A percentile compares a stretch with the other conserved stretches of the same genome.
phyloP scores from a whole-genome alignment of 257 asterid species.

The Penstemon barbatus region DNA sequence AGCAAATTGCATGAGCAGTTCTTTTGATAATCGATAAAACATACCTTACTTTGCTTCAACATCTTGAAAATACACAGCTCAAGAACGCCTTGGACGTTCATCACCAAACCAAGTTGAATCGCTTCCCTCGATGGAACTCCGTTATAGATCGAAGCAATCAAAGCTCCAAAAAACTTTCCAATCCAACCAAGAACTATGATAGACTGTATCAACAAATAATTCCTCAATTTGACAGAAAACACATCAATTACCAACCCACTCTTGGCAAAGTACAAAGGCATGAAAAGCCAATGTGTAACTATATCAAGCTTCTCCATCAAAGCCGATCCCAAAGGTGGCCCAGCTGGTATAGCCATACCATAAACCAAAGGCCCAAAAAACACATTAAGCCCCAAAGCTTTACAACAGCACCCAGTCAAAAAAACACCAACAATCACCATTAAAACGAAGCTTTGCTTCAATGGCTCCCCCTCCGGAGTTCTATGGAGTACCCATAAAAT shows the following conservation, averaged over 20 bases:
- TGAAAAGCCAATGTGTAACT: conserved; percentile 37
- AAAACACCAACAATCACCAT: conserved; percentile 33
- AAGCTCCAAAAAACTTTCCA: conserved; percentile 49
- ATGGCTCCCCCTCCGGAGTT: conserved; percentile 31
- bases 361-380: conserved; percentile 37
- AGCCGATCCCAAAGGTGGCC: conserved; percentile 56
- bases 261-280: conserved; percentile 49
- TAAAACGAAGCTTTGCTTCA: conserved; percentile 33
- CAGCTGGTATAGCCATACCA: conserved; percentile 44
- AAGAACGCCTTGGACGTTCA: conserved; percentile 47
- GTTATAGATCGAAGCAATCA: conserved; percentile 26
- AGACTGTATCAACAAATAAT: conserved; percentile 28
- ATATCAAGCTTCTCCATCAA: conserved; percentile 42
- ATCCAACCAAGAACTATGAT: conserved; percentile 34
- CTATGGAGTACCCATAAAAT: conserved; percentile 26
- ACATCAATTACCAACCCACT: conserved; percentile 40
- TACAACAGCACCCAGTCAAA: conserved; percentile 30
- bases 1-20: no score
- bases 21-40: background rate
- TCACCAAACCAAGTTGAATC: conserved; percentile 33
- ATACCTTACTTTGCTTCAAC: conserved; percentile 36
- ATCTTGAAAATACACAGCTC: conserved; percentile 43
- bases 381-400: conserved; percentile 32
- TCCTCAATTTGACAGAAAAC: conserved; percentile 24
- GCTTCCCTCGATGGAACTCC: conserved; percentile 37